Evolutionary conservation across 2,329 filamentous ascomycete species (phyloP).

Genomic region (Canariomyces notabilis): DNA sequence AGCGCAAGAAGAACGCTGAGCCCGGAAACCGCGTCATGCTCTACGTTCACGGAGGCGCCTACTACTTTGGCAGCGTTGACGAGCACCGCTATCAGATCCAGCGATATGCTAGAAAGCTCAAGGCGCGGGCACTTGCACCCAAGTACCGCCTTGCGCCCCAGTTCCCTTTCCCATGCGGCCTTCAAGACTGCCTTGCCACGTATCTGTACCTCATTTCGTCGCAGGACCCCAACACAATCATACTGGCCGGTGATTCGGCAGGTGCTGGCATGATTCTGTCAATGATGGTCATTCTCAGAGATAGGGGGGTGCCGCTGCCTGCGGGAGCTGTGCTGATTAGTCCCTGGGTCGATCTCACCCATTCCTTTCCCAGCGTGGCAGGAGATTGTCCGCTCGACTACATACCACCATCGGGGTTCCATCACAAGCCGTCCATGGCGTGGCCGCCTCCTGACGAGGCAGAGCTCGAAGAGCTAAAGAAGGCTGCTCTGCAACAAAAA

Average conservation of each 20-base stretch:
- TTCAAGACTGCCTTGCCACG: constrained; percentile 83
- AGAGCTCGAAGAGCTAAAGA: constrained; percentile 54
- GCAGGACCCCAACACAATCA: constrained; percentile 74
- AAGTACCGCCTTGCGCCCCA: constrained; percentile 85
- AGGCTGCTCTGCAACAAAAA: constrained; percentile 37
- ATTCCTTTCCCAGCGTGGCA: constrained; percentile 89
- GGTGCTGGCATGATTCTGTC: constrained; percentile 85
- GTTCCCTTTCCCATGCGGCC: constrained; percentile 89
- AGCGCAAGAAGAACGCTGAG: constrained; percentile 58
- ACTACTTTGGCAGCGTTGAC: constrained; percentile 92
- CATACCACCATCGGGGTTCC: constrained; percentile 80
- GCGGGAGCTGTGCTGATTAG: constrained; percentile 88
- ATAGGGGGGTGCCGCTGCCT: constrained; percentile 76
- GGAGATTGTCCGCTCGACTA: constrained; percentile 73
- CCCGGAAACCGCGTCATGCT: constrained; percentile 75
- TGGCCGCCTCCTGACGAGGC: constrained; percentile 90
- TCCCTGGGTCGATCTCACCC: constrained; percentile 92
- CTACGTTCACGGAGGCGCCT: constrained; percentile 90
- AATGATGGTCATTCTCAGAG: constrained; percentile 73
- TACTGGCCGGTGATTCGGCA: constrained; percentile 88
- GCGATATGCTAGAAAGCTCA: constrained; percentile 87
- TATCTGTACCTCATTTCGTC: constrained; percentile 77
- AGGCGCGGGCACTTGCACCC: constrained; percentile 82
- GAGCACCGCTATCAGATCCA: constrained; percentile 99
- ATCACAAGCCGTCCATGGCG: constrained; percentile 80